Evolutionary conservation across 192 early-diverging fungal genomes (phyloP), one percentile per base, ranked within the genome.

Genomic region (Backusella tarrabulga): DNA sequence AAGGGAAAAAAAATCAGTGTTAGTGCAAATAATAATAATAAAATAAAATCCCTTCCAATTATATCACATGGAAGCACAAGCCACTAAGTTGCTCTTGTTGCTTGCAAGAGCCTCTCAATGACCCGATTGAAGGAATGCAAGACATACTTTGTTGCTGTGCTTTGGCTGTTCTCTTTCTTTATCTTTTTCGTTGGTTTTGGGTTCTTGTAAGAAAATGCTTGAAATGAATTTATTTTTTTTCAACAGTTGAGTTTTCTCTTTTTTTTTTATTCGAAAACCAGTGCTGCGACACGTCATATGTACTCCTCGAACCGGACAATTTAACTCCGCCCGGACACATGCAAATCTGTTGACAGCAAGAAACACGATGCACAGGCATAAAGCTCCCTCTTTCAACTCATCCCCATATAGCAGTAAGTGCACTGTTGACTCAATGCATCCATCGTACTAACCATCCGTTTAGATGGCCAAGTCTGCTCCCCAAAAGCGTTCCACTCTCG

Each of bases 401-500:
- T 56, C 54, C 54, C 54, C n/a, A 56, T 23, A 56, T 56, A 56
- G 54, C 54, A 56, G 54, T 56, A 56, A 56, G 54, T 56, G 6
- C 11, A 56, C 4, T 23, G 8, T 56, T 1, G 21, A 56, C 17
- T 1, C 17, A 56, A 56, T 9, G 21, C 54, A n/a, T 56, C 54
- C n/a, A 56, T 21, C 21, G 8, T 21, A 17, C 17, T 44, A 44
- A 44, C 15, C 42, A 56, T 56, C n/a, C 54, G 17, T 56, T 56
- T 21, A 78, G 77, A 93, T 95, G 93, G 90, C 89, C 85, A 94
- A 93, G 86, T 88, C 90, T 86, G 78, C 81, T 81, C 77, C 83
- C 87, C 85, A 91, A 94, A 44, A 44, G 90, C 92, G 93, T 83
- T 94, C 93, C 73, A 92, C 93, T 69, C 87, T 94, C 84, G 85